Percentiles rank a stretch among this genome's conserved stretches.
Conservation (phyloP, 441 rosid genomes). For the Brassica hybrid region DNA sequence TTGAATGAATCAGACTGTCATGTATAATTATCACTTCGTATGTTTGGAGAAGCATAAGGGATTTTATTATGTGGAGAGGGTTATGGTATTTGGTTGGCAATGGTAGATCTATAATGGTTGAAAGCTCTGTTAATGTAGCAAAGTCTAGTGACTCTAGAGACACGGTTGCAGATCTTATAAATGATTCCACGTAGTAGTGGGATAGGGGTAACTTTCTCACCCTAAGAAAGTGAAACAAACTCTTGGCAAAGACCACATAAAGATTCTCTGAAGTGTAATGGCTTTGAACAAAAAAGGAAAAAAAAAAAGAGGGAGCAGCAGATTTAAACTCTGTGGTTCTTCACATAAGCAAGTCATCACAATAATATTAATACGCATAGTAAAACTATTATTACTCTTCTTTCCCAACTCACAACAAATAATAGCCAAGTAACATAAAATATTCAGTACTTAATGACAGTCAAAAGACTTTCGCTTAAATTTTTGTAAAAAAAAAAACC, state of each 20-base stretch:
- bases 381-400: not conserved
- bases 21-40: constrained; percentile 23
- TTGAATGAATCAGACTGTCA: constrained; percentile 11
- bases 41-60: not conserved
- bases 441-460: not conserved
- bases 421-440: not conserved
- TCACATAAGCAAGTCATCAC: not conserved
- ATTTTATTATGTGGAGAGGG: not conserved
- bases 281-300: no score
- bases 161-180: no score
- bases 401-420: not conserved
- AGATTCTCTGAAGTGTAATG: not conserved
- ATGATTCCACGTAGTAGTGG: not conserved
- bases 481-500: no score
- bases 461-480: constrained; percentile 6
- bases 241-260: not conserved
- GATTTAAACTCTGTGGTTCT: not conserved
- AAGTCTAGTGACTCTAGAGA: no score
- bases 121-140: no score
- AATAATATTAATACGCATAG: not conserved
- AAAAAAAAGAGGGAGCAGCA: not conserved
- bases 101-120: no score
- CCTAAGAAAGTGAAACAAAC: no score
- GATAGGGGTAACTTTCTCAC: not conserved
- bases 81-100: no score